Conservation (phyloP, 352 stramenopile species). For the Phytophthora europaea region DNA sequence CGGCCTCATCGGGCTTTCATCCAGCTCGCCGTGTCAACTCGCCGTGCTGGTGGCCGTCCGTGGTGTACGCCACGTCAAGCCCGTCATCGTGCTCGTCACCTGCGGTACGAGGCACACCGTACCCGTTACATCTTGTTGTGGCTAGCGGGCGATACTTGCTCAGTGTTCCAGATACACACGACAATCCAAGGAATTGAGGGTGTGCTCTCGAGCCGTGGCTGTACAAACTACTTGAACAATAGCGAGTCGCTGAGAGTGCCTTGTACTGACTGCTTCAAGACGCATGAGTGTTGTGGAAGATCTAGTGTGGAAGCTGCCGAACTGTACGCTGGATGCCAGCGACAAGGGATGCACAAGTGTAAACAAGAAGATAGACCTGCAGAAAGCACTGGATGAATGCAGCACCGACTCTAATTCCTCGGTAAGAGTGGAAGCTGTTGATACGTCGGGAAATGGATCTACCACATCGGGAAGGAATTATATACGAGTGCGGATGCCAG, state of each 20-base stretch:
- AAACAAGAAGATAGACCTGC: conserved; percentile 20
- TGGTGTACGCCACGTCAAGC: no score
- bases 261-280: conserved; percentile 15
- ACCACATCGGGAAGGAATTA: background rate
- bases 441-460: background rate
- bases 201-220: conserved; percentile 9
- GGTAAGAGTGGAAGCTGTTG: conserved; percentile 10
- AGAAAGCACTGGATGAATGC: conserved; percentile 12
- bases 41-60: no score
- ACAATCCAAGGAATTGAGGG: conserved; percentile 19
- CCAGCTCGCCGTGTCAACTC: no score
- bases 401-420: conserved; percentile 7
- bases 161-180: conserved; percentile 27
- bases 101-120: background rate
- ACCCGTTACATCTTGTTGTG: background rate
- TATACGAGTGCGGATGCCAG: conserved; percentile 16
- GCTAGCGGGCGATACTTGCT: conserved; percentile 7
- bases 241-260: conserved; percentile 9
- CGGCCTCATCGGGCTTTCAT: no score
- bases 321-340: conserved; percentile 16
- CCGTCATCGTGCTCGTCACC: background rate
- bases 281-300: conserved; percentile 8
- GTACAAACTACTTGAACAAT: conserved; percentile 12
- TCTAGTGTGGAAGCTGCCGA: conserved; percentile 8
- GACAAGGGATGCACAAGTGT: conserved; percentile 18